Evolutionary conservation across 2,329 filamentous ascomycete species (phyloP).

Genomic region (Penicillium sp.): DNA sequence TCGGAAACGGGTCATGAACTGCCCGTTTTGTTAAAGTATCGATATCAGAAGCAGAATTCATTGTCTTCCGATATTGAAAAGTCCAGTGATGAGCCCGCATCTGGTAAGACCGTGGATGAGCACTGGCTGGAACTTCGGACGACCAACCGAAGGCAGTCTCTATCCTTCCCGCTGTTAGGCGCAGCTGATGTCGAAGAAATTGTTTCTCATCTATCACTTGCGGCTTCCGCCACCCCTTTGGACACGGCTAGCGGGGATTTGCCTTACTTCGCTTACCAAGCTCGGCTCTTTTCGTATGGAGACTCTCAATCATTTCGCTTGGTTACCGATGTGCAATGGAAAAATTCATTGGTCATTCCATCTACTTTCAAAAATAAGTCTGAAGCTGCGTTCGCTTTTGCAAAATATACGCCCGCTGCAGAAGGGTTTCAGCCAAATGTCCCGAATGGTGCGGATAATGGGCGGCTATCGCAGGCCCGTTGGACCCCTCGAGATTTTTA

Average conservation of each 20-base stretch:
- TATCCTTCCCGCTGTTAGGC: slow-evolving; percentile 20
- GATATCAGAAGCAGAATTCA: slow-evolving; percentile 1
- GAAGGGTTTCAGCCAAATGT: slow-evolving; percentile 15
- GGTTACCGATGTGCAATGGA: slow-evolving; percentile 33
- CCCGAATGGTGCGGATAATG: neutral
- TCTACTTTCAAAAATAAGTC: slow-evolving; percentile 14
- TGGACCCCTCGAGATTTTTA: slow-evolving; percentile 45
- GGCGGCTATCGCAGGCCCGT: neutral
- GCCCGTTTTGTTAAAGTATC: slow-evolving; percentile 12
- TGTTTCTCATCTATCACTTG: slow-evolving; percentile 22
- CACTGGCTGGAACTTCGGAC: slow-evolving; percentile 22
- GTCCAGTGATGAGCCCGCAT: neutral
- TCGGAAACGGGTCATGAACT: neutral
- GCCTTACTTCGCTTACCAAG: slow-evolving; percentile 30
- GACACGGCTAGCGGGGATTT: slow-evolving; percentile 23
- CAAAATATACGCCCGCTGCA: slow-evolving; percentile 25
- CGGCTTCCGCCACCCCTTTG: slow-evolving; percentile 19
- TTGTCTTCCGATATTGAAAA: neutral
- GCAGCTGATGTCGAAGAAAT: slow-evolving; percentile 18
- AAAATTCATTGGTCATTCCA: slow-evolving; percentile 28
- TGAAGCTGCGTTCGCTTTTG: slow-evolving; percentile 21
- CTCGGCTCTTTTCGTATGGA: slow-evolving; percentile 20
- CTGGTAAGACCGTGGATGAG: neutral
- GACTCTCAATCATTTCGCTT: slow-evolving; percentile 24
- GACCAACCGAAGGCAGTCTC: slow-evolving; percentile 14